These are phyloP conservation scores for Ganoderma multipileum DNA, from an alignment of 1,284 basidiomycete genomes.

Conservation along the genomic window DNA sequence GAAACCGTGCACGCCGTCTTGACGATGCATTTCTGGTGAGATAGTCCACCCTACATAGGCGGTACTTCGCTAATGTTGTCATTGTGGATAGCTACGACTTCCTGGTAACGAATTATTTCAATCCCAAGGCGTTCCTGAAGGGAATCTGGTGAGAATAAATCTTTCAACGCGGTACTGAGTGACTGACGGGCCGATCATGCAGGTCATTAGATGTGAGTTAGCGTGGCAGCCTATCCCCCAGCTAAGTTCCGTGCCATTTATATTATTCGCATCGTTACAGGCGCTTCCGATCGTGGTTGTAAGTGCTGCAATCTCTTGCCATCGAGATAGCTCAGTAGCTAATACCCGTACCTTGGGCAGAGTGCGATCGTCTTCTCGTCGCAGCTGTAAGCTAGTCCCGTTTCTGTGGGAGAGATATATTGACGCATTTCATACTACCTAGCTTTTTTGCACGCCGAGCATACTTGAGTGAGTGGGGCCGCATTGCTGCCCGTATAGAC, in stretches of 20 bases:
- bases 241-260: neutral
- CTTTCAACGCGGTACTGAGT: too few species aligned
- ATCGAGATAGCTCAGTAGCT: neutral
- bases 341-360: neutral
- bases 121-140: neutral
- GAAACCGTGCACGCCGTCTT: conserved; percentile 3
- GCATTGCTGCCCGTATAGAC: neutral
- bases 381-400: neutral
- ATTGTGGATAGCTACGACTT: neutral
- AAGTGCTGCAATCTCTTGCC: neutral
- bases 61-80: too few species aligned
- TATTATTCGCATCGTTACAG: neutral
- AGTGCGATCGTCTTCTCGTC: conserved; percentile 1
- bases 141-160: neutral
- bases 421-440: neutral
- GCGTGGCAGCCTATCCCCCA: too few species aligned
- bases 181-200: neutral
- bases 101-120: conserved; percentile 7
- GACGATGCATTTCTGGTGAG: conserved; percentile 8
- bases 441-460: conserved; percentile 4
- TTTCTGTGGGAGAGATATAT: too few species aligned
- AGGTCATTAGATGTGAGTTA: conserved; percentile 1
- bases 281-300: neutral
- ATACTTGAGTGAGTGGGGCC: neutral
- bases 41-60: too few species aligned